These are phyloP conservation scores for Mangifera indica DNA, from an alignment of 345 rosid species.

Conservation along the genomic window DNA sequence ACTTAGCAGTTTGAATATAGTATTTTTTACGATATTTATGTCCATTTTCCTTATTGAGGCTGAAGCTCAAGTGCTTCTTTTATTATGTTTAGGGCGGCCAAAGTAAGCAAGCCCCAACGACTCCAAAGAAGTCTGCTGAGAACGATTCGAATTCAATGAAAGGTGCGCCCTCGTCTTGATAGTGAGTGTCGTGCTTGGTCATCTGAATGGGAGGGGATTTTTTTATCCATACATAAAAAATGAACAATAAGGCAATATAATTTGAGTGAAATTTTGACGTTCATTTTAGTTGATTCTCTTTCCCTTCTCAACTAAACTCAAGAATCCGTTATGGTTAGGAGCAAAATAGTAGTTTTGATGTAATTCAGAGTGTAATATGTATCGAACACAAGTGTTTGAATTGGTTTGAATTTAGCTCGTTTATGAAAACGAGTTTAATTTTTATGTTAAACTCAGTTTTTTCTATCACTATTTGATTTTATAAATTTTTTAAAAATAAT, in stretches of 20 bases:
- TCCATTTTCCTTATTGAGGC: background rate
- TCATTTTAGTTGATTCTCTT: background rate
- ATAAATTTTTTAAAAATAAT: too few species aligned
- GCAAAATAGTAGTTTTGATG: too few species aligned
- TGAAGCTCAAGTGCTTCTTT: background rate
- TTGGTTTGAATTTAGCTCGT: too few species aligned
- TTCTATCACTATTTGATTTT: too few species aligned
- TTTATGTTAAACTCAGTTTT: too few species aligned
- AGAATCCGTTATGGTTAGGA: too few species aligned
- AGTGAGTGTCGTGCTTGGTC: slow-evolving; percentile 23
- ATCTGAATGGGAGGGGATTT: background rate
- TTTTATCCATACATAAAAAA: slow-evolving; percentile 5
- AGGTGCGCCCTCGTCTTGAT: slow-evolving; percentile 24
- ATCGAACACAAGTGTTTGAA: too few species aligned
- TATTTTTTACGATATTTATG: background rate
- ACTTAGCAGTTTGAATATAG: background rate
- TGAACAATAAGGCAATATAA: too few species aligned
- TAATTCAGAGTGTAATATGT: too few species aligned
- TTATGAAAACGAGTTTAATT: too few species aligned
- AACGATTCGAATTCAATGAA: slow-evolving; percentile 38
- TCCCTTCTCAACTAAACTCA: too few species aligned
- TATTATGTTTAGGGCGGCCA: slow-evolving; percentile 43
- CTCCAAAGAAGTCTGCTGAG: slow-evolving; percentile 43
- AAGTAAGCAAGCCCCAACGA: slow-evolving; percentile 39
- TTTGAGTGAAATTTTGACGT: slow-evolving; percentile 11